Evolutionary conservation across 805 yeast genomes (phyloP).

Genomic region (Monosporozyma aquatica): DNA sequence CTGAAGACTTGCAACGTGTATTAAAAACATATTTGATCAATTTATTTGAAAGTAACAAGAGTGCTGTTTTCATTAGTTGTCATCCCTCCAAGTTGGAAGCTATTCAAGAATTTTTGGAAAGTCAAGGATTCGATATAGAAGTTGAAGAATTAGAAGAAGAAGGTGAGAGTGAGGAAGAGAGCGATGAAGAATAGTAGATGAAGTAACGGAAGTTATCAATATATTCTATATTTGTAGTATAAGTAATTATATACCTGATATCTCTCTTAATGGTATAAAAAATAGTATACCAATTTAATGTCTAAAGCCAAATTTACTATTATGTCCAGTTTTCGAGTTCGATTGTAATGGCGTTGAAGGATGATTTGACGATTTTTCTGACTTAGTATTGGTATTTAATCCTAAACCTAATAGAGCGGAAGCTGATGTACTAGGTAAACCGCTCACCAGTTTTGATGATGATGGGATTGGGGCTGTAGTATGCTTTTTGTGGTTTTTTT

Average conservation of each 20-base stretch:
- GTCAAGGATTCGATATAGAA: conserved; percentile 50
- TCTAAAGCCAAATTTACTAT: conserved; percentile 5
- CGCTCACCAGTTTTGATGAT: conserved; percentile 28
- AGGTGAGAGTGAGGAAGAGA: conserved; percentile 23
- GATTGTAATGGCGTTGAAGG: conserved; percentile 1
- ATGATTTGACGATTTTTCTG: background rate
- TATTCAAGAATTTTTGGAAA: conserved; percentile 39
- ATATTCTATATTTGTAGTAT: no score
- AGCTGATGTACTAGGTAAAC: conserved; percentile 24
- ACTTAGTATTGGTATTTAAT: no score
- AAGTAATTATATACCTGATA: no score
- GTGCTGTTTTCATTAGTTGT: conserved; percentile 61
- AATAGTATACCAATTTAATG: conserved; percentile 7
- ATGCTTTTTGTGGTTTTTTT: conserved; percentile 8
- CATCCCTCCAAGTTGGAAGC: conserved; percentile 54
- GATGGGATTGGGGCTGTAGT: conserved; percentile 22
- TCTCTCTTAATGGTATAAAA: no score
- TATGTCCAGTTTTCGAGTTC: background rate
- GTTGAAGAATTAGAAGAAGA: conserved; percentile 44
- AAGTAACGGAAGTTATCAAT: no score
- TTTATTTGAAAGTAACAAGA: conserved; percentile 47
- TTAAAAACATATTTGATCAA: conserved; percentile 54
- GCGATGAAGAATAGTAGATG: background rate
- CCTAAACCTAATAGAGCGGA: conserved; percentile 12
- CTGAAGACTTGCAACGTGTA: conserved; percentile 30